Base-by-base conservation (phyloP, 2,329 filamentous ascomycete genomes). In the Corynespora cassiicola region DNA sequence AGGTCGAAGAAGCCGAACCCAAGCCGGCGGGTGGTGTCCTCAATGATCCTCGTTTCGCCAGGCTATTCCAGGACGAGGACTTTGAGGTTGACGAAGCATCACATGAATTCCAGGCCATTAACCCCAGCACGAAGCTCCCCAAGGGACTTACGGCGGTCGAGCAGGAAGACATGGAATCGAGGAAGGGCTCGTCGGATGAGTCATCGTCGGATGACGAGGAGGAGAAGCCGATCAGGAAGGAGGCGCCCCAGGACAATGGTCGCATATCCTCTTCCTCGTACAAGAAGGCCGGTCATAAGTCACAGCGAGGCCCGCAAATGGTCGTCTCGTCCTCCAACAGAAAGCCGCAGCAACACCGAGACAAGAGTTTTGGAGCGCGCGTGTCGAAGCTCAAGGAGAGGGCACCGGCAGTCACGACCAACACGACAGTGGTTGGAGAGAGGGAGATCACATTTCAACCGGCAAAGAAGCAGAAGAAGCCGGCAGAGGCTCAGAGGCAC, bases 31-130 rank as follows among this genome's bases (percentile, higher is more conserved):
- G 41, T 11, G 56, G 56, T 14, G 72, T 95, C 22, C 81, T 99
- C 36, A 82, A 82, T 42, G 94, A 99, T 67, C 79, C 84, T 33
- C 91, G 94, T 75, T 97, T 99, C 79, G 80, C 80, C 53, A 83
- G 85, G 54, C 73, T 99, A 46, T 99, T 97, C 73, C 86, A 96
- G 63, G 90, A 97, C 66, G 87, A 91, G 57, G 91, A 95, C 40
- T 97, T 96, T 68, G 82, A 82, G 56, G 88, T 99, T 42, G 92
- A 99, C 66, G 94, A 99, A 72, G 86, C 75, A 24, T 95, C 86
- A 49, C 79, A 84, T 58, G 92, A 97, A 67, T 99, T 95, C 75
- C 82, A 85, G 42, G 79, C 86, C 29, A 84, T 95, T 70, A 99
- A 99, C 65, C 90, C 94, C 4, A 95, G 89, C 68, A 94, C 89